Percentiles rank a stretch among this genome's conserved stretches.
phyloP scores from a whole-genome alignment of 257 asterid genomes.

The Marsdenia floribunda region DNA sequence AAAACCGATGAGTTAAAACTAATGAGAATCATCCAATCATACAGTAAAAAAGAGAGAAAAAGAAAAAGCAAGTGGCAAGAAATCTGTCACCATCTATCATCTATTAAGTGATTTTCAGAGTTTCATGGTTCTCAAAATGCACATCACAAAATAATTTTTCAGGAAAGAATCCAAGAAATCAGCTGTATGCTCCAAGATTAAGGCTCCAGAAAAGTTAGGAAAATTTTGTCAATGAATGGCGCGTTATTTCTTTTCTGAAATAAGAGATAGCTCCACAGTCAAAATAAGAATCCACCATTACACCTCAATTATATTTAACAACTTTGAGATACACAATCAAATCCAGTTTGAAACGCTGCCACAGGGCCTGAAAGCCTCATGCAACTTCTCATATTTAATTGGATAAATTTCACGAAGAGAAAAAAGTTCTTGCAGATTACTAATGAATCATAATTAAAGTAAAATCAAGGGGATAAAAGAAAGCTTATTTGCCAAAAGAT shows the following conservation, averaged over 20 bases:
- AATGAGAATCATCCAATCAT: background rate
- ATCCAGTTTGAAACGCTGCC: background rate
- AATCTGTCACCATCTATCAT: background rate
- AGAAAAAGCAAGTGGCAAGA: background rate
- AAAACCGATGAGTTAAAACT: background rate
- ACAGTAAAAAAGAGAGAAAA: background rate
- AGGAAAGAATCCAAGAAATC: background rate
- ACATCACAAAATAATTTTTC: background rate
- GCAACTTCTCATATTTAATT: background rate
- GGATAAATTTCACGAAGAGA: background rate
- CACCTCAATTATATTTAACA: background rate
- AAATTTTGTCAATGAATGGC: background rate
- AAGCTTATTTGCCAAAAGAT: background rate
- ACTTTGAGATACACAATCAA: background rate
- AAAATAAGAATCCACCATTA: background rate
- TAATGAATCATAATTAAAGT: background rate
- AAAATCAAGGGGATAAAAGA: background rate
- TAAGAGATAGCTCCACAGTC: background rate
- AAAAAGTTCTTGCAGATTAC: background rate
- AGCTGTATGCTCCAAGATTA: background rate
- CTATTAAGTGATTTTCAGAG: background rate
- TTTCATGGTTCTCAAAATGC: background rate
- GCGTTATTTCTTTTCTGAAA: background rate
- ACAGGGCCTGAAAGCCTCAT: background rate
- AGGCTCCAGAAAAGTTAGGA: background rate